These are phyloP conservation scores for Fusarium nygamai DNA, from an alignment of 2,329 filamentous ascomycete species.

Conservation along the genomic window DNA sequence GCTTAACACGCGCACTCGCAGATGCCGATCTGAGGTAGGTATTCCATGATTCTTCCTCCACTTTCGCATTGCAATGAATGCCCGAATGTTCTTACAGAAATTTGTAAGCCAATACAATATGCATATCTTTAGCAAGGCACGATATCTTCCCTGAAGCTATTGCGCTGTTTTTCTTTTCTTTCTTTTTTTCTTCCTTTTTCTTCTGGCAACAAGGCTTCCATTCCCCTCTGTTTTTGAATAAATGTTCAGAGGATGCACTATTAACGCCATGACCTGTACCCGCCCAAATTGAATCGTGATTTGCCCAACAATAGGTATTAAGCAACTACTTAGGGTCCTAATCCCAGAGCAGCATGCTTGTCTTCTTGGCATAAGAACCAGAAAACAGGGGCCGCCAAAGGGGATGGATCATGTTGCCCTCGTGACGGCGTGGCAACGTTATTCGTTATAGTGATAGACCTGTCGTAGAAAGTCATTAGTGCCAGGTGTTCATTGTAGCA, in stretches of 20 bases:
- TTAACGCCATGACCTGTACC: slow-evolving; percentile 40
- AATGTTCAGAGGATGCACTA: slow-evolving; percentile 33
- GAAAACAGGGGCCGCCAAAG: slow-evolving; percentile 11
- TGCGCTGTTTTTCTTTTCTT: not conserved
- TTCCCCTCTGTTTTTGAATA: slow-evolving; percentile 12
- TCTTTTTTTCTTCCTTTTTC: not conserved
- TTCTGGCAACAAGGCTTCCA: not conserved
- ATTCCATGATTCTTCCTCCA: slow-evolving; percentile 1
- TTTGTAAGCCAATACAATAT: slow-evolving; percentile 8
- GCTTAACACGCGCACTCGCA: not conserved
- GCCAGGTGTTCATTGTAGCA: not conserved
- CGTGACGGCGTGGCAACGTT: slow-evolving; percentile 44
- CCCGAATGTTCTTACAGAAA: slow-evolving; percentile 3
- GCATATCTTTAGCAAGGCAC: not conserved
- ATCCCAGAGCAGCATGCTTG: slow-evolving; percentile 6
- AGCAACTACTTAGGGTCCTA: not conserved
- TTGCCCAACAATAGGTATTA: slow-evolving; percentile 13
- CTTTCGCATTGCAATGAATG: not conserved
- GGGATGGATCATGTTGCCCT: slow-evolving; percentile 14
- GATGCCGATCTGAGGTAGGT: not conserved
- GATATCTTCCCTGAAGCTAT: not conserved
- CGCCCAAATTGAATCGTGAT: slow-evolving; percentile 35
- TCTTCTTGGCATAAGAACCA: slow-evolving; percentile 22
- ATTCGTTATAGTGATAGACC: slow-evolving; percentile 94
- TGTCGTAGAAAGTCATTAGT: slow-evolving; percentile 49